A percentile compares a stretch with the other conserved stretches of the same genome.
Evolutionary conservation across 768 basidiomycete species (phyloP).

Genomic region (Agaricus subrufescens): DNA sequence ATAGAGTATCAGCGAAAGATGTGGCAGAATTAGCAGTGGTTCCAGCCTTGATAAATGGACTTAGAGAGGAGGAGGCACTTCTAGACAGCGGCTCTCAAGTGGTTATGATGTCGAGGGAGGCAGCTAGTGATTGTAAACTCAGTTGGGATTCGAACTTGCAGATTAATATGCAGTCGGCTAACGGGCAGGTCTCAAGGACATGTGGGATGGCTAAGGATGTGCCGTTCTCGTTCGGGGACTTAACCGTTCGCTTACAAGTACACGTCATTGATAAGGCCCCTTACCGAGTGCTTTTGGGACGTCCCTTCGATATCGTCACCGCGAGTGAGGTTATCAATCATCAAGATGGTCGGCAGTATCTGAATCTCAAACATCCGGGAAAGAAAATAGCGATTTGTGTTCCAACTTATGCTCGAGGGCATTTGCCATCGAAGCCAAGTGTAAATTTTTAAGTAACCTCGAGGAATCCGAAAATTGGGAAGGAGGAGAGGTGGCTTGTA

Average conservation of each 20-base stretch:
- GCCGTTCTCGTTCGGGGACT: conserved; percentile 16
- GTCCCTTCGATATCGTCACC: conserved; percentile 25
- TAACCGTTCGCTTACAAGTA: conserved; percentile 22
- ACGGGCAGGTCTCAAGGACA: conserved; percentile 16
- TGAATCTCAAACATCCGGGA: conserved; percentile 23
- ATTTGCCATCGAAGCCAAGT: not conserved
- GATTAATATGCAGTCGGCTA: conserved; percentile 23
- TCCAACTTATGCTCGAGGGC: conserved; percentile 10
- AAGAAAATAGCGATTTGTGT: conserved; percentile 3
- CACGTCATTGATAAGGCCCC: conserved; percentile 21
- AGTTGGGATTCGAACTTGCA: conserved; percentile 14
- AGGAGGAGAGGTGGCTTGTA: conserved; percentile 13
- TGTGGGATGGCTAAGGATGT: conserved; percentile 24
- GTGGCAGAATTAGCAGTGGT: conserved; percentile 5
- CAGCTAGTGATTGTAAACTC: conserved; percentile 1
- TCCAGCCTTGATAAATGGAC: conserved; percentile 12
- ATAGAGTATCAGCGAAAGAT: conserved; percentile 4
- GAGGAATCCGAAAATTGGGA: conserved; percentile 10
- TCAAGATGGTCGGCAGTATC: conserved; percentile 13
- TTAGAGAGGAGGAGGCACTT: conserved; percentile 14
- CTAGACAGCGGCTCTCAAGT: conserved; percentile 19
- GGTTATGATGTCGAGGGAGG: conserved; percentile 8
- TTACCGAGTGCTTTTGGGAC: conserved; percentile 23
- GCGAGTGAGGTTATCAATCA: conserved; percentile 14
- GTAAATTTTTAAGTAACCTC: conserved; percentile 6